Base-by-base conservation (phyloP, 345 rosid genomes). In the thale cress (Arabidopsis thaliana) region DNA sequence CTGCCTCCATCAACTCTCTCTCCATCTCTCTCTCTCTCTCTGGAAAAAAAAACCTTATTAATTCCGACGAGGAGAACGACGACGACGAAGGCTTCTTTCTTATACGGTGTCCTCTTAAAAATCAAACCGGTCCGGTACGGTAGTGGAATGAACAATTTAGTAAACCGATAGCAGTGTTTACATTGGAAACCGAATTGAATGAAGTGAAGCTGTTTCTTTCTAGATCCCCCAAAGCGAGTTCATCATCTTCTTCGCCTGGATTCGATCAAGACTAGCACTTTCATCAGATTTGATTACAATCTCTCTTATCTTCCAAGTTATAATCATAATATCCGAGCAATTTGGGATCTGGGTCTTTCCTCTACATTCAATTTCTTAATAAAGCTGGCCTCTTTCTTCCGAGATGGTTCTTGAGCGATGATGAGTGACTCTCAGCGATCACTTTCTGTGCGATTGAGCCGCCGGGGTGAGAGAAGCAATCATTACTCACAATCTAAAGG, bases 401-500 rank as follows among this genome's bases (percentile, higher is more conserved):
- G 32, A 28, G 32, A 28, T 28, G 32, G 32, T 28, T 28, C 32
- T 28, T 28, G 38, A 38, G 41, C 41, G 51, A 37, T 49, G 90
- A 87, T 86, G 85, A 69, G 59, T 60, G 89, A 87, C 69, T 52
- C 70, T 67, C 91, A 83, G 70, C 75, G 80, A 34, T 78, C 96
- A 23, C 57, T 85, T 44, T 88, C 94, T n/a, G 67, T 76, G 66
- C 85, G 93, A 44, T 55, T 83, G 60, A 88, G 77, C 77, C 84
- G 93, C 45, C 86, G 93, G 42, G 88, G 82, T 25, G 97, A 89
- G 57, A 80, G 89, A 41, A 78, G 57, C 78, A 61, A 74, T 67
- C 87, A 68, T 34, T 24, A 53, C 69, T 60, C 82, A n/a, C 65
- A 22, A 37, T 52, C 58, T 67, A 84, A 75, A 87, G 91, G 96